Evolutionary conservation across 371 early-diverging fungal species (phyloP).

Genomic region (Rhizopus arrhizus): DNA sequence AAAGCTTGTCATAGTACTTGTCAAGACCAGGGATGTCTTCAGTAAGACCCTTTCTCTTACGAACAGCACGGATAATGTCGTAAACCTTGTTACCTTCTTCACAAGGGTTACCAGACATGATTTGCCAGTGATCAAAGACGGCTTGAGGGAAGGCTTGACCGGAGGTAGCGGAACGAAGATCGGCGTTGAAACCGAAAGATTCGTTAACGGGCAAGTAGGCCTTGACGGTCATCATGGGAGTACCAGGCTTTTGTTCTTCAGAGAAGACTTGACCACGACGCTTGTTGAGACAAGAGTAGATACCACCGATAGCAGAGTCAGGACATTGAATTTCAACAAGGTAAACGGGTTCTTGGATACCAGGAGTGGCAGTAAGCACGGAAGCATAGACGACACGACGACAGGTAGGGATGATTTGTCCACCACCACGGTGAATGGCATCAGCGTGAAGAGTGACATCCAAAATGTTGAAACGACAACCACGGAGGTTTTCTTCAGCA

Average conservation of each 20-base stretch:
- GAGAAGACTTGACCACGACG: slow-evolving; percentile 97
- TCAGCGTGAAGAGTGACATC: slow-evolving; percentile 99
- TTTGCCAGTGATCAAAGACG: slow-evolving; percentile 87
- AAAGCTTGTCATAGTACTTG: slow-evolving; percentile 90
- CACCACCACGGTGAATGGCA: slow-evolving; percentile 99
- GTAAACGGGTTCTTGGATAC: slow-evolving; percentile 99
- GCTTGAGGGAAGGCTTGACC: slow-evolving; percentile 99
- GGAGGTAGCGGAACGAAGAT: slow-evolving; percentile 73
- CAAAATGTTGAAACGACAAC: slow-evolving; percentile 96
- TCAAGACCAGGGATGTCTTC: slow-evolving; percentile 86
- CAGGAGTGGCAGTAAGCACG: slow-evolving; percentile 86
- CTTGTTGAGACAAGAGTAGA: slow-evolving; percentile 94
- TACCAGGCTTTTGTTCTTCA: slow-evolving; percentile 94
- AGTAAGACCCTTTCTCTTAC: slow-evolving; percentile 96
- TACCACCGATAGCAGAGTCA: slow-evolving; percentile 94
- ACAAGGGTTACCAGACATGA: slow-evolving; percentile 78
- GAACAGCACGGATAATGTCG: slow-evolving; percentile 77
- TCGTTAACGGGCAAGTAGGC: slow-evolving; percentile 98
- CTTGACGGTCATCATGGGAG: slow-evolving; percentile 93
- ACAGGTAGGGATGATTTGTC: slow-evolving; percentile 94
- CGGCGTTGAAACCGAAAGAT: slow-evolving; percentile 99
- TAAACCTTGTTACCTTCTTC: slow-evolving; percentile 82
- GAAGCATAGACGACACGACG: slow-evolving; percentile 95
- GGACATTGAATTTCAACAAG: slow-evolving; percentile 98
- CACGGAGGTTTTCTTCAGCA: slow-evolving; percentile 90